Evolutionary conservation across 768 basidiomycete genomes (phyloP).

Genomic region (Stropharia rugosoannulata): DNA sequence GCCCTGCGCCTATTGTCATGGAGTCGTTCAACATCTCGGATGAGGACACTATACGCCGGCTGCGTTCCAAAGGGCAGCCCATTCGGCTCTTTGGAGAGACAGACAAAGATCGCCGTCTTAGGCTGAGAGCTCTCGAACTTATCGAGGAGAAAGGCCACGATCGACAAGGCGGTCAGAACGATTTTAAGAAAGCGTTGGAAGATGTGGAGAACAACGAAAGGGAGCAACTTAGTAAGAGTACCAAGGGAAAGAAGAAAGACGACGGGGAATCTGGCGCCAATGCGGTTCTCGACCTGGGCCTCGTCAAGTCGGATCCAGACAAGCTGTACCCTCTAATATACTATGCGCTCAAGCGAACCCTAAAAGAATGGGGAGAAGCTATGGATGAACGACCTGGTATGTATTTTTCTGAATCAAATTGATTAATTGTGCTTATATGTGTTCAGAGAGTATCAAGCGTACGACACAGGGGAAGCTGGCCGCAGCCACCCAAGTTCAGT

Average conservation of each 20-base stretch:
- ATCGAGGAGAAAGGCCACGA: conserved; percentile 89
- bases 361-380: conserved; percentile 96
- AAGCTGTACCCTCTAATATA: conserved; percentile 97
- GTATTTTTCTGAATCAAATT: conserved; percentile 14
- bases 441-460: conserved; percentile 77
- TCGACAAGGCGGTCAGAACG: conserved; percentile 85
- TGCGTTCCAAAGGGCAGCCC: conserved; percentile 91
- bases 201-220: conserved; percentile 82
- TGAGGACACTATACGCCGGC: conserved; percentile 85
- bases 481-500: conserved; percentile 93
- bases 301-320: conserved; percentile 90
- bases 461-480: conserved; percentile 92
- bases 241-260: conserved; percentile 65
- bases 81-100: conserved; percentile 93
- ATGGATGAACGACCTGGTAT: conserved; percentile 92
- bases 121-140: conserved; percentile 90
- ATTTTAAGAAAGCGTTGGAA: conserved; percentile 88
- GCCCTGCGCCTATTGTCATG: conserved; percentile 32
- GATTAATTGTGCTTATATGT: conserved; percentile 2
- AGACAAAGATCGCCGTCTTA: conserved; percentile 89
- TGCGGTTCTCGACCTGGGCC: conserved; percentile 71
- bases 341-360: conserved; percentile 85
- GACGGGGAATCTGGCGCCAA: conserved; percentile 50
- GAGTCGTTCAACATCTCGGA: conserved; percentile 88
- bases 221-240: conserved; percentile 57